Evolutionary conservation across 805 yeast genomes (phyloP).

Genomic region (Kodamaea restingae): DNA sequence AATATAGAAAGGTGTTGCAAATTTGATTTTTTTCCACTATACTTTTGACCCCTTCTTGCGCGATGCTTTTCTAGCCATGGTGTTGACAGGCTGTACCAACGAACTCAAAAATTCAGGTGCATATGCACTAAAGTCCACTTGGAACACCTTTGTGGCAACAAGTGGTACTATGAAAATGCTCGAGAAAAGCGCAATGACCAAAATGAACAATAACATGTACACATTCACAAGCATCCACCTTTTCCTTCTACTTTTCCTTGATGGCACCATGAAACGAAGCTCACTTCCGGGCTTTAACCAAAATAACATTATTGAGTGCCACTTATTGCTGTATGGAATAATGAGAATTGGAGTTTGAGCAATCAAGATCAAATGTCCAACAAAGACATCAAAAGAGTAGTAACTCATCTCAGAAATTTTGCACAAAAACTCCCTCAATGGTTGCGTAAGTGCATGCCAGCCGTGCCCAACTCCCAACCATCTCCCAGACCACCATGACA

Average conservation of each 20-base stretch:
- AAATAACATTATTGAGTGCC: conserved; percentile 63
- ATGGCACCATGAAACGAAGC: conserved; percentile 43
- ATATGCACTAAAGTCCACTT: conserved; percentile 36
- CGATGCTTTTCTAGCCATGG: conserved; percentile 33
- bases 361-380: conserved; percentile 56
- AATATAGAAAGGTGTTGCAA: conserved; percentile 3
- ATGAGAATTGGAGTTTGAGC: conserved; percentile 58
- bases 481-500: conserved; percentile 74
- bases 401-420: conserved; percentile 64
- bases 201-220: conserved; percentile 34
- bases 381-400: conserved; percentile 59
- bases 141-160: conserved; percentile 28
- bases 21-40: neutral
- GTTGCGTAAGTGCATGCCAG: conserved; percentile 57
- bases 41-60: conserved; percentile 12
- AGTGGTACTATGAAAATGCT: conserved; percentile 38
- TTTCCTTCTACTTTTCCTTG: conserved; percentile 40
- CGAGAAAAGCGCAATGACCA: conserved; percentile 23
- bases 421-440: conserved; percentile 58
- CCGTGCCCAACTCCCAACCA: conserved; percentile 66
- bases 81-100: conserved; percentile 43
- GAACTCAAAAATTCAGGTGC: conserved; percentile 35
- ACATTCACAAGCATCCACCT: conserved; percentile 31
- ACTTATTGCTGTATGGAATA: conserved; percentile 58
- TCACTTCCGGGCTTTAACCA: conserved; percentile 63